Conservation (phyloP, 176 grass and related monocot genomes). For the Oryza punctata region DNA sequence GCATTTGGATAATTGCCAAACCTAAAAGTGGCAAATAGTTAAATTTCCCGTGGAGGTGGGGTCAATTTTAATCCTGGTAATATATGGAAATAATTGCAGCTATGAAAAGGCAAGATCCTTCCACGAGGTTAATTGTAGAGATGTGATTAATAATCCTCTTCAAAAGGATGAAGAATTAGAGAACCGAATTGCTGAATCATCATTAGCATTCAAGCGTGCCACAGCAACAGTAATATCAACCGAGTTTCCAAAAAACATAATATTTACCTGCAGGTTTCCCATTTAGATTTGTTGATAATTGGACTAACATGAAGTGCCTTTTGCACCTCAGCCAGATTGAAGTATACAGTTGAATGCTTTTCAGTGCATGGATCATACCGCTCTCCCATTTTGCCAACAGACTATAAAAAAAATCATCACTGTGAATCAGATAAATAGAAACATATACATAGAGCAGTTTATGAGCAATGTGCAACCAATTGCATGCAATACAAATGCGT, state of each 20-base stretch:
- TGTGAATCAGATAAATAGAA: conserved; percentile 29
- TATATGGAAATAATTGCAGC: conserved; percentile 1
- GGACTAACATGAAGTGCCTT: conserved; percentile 92
- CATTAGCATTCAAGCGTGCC: neutral
- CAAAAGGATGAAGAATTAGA: conserved; percentile 2
- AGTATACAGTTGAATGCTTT: conserved; percentile 92
- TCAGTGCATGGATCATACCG: conserved; percentile 97
- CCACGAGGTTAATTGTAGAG: neutral
- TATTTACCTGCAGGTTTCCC: conserved; percentile 95
- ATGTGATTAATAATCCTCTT: neutral
- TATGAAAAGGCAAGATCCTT: conserved; percentile 1
- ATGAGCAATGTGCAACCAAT: neutral
- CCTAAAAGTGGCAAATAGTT: too few species aligned
- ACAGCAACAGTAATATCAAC: neutral
- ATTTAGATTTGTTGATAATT: conserved; percentile 65
- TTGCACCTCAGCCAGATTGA: conserved; percentile 90
- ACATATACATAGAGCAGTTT: neutral
- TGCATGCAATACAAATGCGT: neutral
- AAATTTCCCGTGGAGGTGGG: neutral
- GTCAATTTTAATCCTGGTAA: conserved; percentile 4
- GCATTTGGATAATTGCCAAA: too few species aligned
- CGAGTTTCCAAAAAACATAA: conserved; percentile 23
- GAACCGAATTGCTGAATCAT: conserved; percentile 13
- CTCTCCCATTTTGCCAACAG: conserved; percentile 68
- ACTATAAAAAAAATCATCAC: conserved; percentile 51